Percentiles rank a stretch among this genome's conserved stretches.
These are phyloP conservation scores for Skeletonema tropicum DNA, from an alignment of 108 stramenopile genomes.

Conservation along the genomic window DNA sequence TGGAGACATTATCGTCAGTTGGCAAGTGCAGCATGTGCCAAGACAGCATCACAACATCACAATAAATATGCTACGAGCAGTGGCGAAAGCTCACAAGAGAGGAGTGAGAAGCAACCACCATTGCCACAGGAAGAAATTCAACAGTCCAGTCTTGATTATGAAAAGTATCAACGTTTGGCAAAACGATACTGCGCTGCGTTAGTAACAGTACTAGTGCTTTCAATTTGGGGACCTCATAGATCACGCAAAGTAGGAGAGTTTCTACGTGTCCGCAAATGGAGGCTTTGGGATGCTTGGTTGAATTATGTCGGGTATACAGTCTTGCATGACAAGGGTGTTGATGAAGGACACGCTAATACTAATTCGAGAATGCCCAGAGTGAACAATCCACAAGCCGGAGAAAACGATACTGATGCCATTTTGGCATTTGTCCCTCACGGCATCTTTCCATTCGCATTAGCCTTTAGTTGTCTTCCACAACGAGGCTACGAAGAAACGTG, in stretches of 20 bases:
- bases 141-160: neutral
- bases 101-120: neutral
- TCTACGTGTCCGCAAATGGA: slow-evolving; percentile 67
- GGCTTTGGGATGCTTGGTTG: slow-evolving; percentile 81
- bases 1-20: slow-evolving; percentile 42
- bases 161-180: slow-evolving; percentile 19
- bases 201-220: slow-evolving; percentile 17
- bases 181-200: slow-evolving; percentile 33
- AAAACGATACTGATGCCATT: slow-evolving; percentile 48
- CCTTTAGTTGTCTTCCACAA: slow-evolving; percentile 68
- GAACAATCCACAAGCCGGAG: slow-evolving; percentile 20
- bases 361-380: slow-evolving; percentile 30
- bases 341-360: neutral
- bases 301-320: slow-evolving; percentile 80
- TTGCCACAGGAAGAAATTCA: neutral
- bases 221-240: slow-evolving; percentile 78
- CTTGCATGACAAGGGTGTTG: slow-evolving; percentile 48
- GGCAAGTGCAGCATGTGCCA: slow-evolving; percentile 4
- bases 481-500: slow-evolving; percentile 54
- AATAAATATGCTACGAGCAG: neutral
- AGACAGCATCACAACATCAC: neutral
- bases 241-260: slow-evolving; percentile 47
- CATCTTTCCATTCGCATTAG: slow-evolving; percentile 91
- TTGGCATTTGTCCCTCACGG: slow-evolving; percentile 91
- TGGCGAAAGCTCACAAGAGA: slow-evolving; percentile 20